Percentiles rank a stretch among this genome's conserved stretches.
These are phyloP conservation scores for Lactarius akahatsu DNA, from an alignment of 768 basidiomycete genomes.

Conservation along the genomic window DNA sequence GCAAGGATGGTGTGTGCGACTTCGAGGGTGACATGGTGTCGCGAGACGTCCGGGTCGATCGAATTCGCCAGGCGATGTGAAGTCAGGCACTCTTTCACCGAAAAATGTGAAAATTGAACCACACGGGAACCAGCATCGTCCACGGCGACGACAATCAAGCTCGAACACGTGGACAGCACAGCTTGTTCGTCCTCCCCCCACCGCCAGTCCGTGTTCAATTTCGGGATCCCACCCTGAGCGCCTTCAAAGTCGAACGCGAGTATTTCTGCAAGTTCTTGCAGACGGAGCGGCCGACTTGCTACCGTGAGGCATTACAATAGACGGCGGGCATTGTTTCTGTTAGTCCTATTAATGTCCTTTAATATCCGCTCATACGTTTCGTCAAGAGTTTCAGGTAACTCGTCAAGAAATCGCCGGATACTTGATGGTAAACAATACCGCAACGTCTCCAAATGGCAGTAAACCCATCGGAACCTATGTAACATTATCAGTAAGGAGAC, in stretches of 20 bases:
- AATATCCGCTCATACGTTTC: neutral
- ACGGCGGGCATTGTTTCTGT: neutral
- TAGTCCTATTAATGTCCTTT: neutral
- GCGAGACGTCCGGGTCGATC: neutral
- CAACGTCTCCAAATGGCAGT: too few species aligned
- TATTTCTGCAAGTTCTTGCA: neutral
- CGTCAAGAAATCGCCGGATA: neutral
- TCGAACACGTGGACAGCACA: neutral
- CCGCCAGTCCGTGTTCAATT: neutral
- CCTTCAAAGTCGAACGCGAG: neutral
- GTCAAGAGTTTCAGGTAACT: neutral
- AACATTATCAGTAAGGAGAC: too few species aligned
- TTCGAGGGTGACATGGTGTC: neutral
- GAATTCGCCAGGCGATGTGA: neutral
- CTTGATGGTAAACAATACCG: neutral
- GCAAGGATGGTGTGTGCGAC: neutral
- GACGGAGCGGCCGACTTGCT: neutral
- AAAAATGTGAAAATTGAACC: conserved; percentile 4
- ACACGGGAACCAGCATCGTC: too few species aligned
- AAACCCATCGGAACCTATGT: too few species aligned
- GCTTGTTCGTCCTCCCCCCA: neutral
- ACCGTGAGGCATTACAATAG: neutral
- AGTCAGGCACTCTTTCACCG: conserved; percentile 5
- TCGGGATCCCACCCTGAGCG: neutral
- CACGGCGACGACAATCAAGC: too few species aligned